Evolutionary conservation across 495 filamentous ascomycete species (phyloP).

Genomic region (Penicillium atrosanguineum): DNA sequence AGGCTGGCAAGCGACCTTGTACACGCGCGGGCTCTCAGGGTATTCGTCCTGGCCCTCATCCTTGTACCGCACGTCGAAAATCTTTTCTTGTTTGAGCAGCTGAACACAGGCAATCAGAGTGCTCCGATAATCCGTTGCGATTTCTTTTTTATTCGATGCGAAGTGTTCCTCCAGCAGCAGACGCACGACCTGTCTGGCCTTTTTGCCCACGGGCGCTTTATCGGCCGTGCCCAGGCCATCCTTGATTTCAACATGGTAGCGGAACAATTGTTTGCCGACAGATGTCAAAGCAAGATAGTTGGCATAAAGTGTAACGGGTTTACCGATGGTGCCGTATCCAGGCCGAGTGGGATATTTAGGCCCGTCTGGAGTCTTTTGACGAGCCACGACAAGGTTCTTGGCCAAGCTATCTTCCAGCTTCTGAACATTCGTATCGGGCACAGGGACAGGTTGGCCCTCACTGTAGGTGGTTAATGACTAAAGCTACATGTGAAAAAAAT

Average conservation of each 20-base stretch:
- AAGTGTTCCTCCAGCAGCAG: slow-evolving; percentile 47
- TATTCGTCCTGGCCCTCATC: slow-evolving; percentile 41
- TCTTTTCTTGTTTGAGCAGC: slow-evolving; percentile 23
- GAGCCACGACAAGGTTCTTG: slow-evolving; percentile 23
- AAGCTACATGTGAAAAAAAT: neutral
- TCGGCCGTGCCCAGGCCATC: slow-evolving; percentile 19
- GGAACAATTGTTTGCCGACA: slow-evolving; percentile 33
- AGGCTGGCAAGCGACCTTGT: slow-evolving; percentile 42
- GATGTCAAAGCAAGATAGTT: slow-evolving; percentile 60
- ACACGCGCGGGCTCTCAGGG: slow-evolving; percentile 37
- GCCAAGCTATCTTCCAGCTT: slow-evolving; percentile 31
- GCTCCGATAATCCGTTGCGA: slow-evolving; percentile 60
- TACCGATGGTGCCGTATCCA: slow-evolving; percentile 56
- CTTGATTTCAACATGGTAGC: slow-evolving; percentile 33
- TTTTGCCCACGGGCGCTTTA: slow-evolving; percentile 44
- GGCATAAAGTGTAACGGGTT: slow-evolving; percentile 52
- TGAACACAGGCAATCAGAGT: slow-evolving; percentile 44
- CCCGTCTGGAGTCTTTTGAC: slow-evolving; percentile 8
- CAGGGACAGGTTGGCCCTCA: slow-evolving; percentile 16
- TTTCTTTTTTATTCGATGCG: slow-evolving; percentile 15
- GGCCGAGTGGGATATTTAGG: slow-evolving; percentile 46
- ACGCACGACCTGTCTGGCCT: slow-evolving; percentile 52
- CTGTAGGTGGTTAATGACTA: slow-evolving; percentile 13
- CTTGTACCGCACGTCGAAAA: slow-evolving; percentile 40
- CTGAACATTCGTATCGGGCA: slow-evolving; percentile 22